phyloP scores from a whole-genome alignment of 768 basidiomycete species.

The Sarcodon aspratus region DNA sequence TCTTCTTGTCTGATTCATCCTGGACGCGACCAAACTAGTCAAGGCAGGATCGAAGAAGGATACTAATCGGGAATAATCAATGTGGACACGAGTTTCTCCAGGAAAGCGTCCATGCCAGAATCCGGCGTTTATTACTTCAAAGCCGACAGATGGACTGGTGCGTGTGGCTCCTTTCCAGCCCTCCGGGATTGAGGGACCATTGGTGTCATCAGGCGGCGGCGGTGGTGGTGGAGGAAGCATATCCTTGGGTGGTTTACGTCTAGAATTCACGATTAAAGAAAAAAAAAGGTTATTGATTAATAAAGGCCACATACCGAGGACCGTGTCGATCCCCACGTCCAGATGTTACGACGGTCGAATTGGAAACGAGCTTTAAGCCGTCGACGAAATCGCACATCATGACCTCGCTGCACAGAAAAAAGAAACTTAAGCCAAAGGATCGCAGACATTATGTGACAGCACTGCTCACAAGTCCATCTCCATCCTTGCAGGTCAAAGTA shows the following conservation, averaged over 20 bases:
- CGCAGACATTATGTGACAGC: constrained; percentile 5
- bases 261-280: too few species aligned
- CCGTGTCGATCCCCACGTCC: not conserved
- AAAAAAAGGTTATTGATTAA: not conserved
- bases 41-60: constrained; percentile 26
- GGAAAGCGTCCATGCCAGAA: constrained; percentile 23
- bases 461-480: constrained; percentile 28
- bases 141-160: constrained; percentile 2
- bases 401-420: constrained; percentile 16
- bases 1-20: constrained; percentile 15
- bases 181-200: not conserved
- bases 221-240: not conserved
- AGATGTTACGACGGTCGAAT: constrained; percentile 5
- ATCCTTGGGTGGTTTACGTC: too few species aligned
- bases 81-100: constrained; percentile 21
- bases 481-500: constrained; percentile 9
- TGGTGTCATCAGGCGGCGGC: not conserved
- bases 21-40: constrained; percentile 15
- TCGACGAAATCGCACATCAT: constrained; percentile 22
- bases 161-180: constrained; percentile 1
- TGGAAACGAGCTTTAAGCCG: constrained; percentile 16
- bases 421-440: not conserved
- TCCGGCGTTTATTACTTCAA: constrained; percentile 5
- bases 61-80: constrained; percentile 21
- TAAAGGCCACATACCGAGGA: not conserved